These are phyloP conservation scores for Canavalia ensiformis DNA, from an alignment of 306 rosid genomes.

Conservation along the genomic window DNA sequence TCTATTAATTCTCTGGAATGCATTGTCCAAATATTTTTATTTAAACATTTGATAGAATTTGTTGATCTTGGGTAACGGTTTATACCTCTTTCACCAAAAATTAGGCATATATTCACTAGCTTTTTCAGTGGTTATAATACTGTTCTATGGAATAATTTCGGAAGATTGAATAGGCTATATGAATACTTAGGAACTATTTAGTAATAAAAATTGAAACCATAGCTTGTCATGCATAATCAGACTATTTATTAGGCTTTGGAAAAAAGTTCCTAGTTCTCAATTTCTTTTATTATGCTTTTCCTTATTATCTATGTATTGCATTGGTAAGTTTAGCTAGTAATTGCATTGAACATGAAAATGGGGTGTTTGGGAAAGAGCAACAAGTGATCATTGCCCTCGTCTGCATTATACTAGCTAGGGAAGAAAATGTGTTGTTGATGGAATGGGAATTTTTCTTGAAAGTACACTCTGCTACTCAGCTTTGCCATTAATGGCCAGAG, in stretches of 20 bases:
- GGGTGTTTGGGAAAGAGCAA: conserved; percentile 1
- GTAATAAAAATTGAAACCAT: conserved; percentile 9
- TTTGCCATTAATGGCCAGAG: conserved; percentile 26
- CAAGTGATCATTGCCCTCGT: conserved; percentile 2
- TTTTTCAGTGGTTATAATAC: conserved; percentile 8
- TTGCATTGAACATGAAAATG: conserved; percentile 29
- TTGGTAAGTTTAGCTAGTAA: conserved; percentile 13
- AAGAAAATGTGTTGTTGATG: conserved; percentile 33
- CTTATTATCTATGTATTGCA: neutral
- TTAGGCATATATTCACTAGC: conserved; percentile 5
- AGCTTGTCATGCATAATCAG: conserved; percentile 14
- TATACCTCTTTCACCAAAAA: neutral
- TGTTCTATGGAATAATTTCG: conserved; percentile 18
- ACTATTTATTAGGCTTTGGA: conserved; percentile 17
- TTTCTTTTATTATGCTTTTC: conserved; percentile 32
- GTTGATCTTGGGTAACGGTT: conserved; percentile 13
- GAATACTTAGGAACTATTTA: neutral
- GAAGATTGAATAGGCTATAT: conserved; percentile 1
- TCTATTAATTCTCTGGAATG: conserved; percentile 2
- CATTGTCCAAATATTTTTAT: neutral
- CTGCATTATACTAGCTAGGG: conserved; percentile 5
- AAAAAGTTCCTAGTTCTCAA: neutral
- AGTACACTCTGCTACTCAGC: conserved; percentile 5
- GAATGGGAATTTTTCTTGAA: neutral
- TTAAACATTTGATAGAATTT: neutral